Conservation (phyloP, 2,329 filamentous ascomycete species). For the Ophiostoma pallidulum region DNA sequence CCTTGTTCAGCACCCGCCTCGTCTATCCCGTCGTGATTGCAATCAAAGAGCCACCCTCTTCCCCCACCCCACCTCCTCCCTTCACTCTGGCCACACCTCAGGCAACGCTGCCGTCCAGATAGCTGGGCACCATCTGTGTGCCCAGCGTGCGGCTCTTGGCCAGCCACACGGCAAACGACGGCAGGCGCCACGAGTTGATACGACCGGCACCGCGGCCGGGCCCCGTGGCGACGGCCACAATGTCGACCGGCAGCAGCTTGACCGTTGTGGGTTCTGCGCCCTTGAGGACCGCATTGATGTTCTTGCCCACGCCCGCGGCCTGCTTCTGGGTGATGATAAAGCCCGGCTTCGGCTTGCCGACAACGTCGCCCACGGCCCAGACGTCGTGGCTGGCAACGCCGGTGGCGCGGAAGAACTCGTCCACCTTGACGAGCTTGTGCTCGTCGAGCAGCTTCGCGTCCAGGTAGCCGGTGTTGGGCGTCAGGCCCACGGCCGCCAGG, state of each 20-base stretch:
- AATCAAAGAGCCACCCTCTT: background rate
- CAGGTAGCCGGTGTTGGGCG: constrained; percentile 46
- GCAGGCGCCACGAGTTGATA: constrained; percentile 33
- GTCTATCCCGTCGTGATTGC: too few species aligned
- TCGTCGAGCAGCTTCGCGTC: constrained; percentile 34
- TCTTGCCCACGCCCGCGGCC: constrained; percentile 44
- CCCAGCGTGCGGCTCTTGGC: constrained; percentile 44
- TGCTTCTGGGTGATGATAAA: constrained; percentile 40
- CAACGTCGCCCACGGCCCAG: constrained; percentile 46
- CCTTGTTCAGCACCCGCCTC: too few species aligned
- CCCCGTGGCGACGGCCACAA: constrained; percentile 39
- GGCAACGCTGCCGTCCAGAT: constrained; percentile 38
- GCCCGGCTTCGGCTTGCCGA: constrained; percentile 38
- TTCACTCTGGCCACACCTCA: background rate
- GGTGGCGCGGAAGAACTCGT: constrained; percentile 41
- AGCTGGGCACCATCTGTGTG: constrained; percentile 33
- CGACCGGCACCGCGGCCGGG: constrained; percentile 42
- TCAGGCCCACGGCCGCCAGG: constrained; percentile 45
- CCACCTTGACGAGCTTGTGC: constrained; percentile 37
- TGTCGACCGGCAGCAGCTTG: constrained; percentile 39
- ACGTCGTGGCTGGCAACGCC: constrained; percentile 29
- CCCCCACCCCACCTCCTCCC: background rate
- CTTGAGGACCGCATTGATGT: constrained; percentile 39
- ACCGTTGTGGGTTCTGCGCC: constrained; percentile 35
- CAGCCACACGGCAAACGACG: constrained; percentile 41